Evolutionary conservation across 1,284 basidiomycete genomes (phyloP).

Genomic region (Cryptococcus amylolentus): DNA sequence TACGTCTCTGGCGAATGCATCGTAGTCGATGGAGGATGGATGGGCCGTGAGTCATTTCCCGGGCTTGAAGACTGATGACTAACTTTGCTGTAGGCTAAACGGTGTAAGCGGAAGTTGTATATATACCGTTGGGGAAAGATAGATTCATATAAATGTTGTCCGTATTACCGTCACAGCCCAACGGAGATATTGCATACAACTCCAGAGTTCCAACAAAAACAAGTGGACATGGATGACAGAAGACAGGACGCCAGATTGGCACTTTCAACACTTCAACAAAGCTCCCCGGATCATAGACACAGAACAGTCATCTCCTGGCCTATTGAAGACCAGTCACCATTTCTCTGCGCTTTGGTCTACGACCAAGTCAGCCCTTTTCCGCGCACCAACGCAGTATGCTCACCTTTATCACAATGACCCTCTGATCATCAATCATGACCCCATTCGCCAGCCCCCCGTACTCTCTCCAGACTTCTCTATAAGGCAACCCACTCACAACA

Average conservation of each 20-base stretch:
- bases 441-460: conserved; percentile 30
- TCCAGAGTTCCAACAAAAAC: no score
- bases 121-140: not conserved
- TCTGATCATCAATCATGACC: conserved; percentile 47
- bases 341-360: conserved; percentile 16
- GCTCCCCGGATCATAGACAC: conserved; percentile 22
- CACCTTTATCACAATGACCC: conserved; percentile 35
- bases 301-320: conserved; percentile 36
- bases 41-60: conserved; percentile 25
- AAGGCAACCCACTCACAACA: conserved; percentile 30
- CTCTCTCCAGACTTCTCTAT: conserved; percentile 21
- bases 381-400: conserved; percentile 10
- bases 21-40: conserved; percentile 51
- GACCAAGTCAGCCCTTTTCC: not conserved
- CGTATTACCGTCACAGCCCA: no score
- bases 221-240: no score
- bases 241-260: no score
- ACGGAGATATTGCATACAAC: no score
- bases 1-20: conserved; percentile 80
- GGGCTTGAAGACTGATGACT: no score
- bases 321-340: conserved; percentile 24
- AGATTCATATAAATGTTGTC: no score
- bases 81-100: no score
- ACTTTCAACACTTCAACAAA: no score
- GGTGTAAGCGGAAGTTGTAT: not conserved